Base-by-base conservation (phyloP, 2,329 filamentous ascomycete species). In the Colletotrichum higginsianum region DNA sequence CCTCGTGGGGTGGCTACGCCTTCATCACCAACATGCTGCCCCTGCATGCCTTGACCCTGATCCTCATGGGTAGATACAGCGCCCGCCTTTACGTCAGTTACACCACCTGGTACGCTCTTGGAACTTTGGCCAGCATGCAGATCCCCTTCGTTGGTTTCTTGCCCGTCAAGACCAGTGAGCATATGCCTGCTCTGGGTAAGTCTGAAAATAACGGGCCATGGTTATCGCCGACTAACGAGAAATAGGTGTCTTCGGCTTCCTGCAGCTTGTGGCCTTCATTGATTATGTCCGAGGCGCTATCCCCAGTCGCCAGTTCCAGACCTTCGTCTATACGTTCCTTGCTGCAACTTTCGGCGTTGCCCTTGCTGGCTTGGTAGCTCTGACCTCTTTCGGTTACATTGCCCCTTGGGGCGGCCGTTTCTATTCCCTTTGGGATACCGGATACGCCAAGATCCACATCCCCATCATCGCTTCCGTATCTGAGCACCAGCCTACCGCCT, bases 401-500 rank as follows among this genome's bases (percentile, higher is more conserved):
- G 96, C 97, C 26, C 96, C 97, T 21, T 99, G 96, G 96, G 95
- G 94, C 78, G 96, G 96, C 74, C 95, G 96, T 78, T 99, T 99
- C 89, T 99, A 99, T 86, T 99, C 97, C 26, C 91, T 99, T 42
- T 99, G 96, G 95, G 97, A 99, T 81, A 99, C 96, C 7, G 93
- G 94, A 77, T 99, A 99, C 80, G 96, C 96, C 78, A 99, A 99
- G 88, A 97, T 98, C 75, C 96, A 99, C 80, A 99, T 99, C 80
- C 96, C 96, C 73, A 99, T 99, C 80, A 99, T 99, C 81, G 96
- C 96, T 4, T 99, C 96, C n/a, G 96, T 99, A 57, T 99, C 96
- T 1, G 96, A 99, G 85, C 96, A 99, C 86, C 96, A 99, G 85
- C 96, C 96, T 66, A 99, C 96, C 47, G 96, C 96, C 53, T 99